Evolutionary conservation across 495 filamentous ascomycete genomes (phyloP).

Genomic region (Aspergillus asperescens): DNA sequence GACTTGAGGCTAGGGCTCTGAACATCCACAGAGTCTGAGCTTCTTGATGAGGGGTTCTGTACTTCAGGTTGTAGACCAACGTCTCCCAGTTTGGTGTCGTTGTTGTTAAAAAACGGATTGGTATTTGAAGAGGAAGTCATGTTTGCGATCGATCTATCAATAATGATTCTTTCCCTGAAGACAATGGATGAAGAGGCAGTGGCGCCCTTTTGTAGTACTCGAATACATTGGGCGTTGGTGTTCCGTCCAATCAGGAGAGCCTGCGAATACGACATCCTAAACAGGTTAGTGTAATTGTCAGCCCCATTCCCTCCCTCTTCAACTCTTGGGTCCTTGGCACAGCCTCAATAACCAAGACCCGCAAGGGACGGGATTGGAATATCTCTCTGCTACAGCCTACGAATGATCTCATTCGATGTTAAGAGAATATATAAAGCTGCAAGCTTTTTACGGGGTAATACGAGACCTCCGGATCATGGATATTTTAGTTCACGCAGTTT

Average conservation of each 20-base stretch:
- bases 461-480: no score
- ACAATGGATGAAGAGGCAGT: not conserved
- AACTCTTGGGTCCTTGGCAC: not conserved
- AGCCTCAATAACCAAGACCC: not conserved
- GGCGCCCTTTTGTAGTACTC: not conserved
- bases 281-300: not conserved
- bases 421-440: no score
- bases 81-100: not conserved
- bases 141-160: not conserved
- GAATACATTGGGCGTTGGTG: not conserved
- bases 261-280: slow-evolving; percentile 16
- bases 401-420: no score
- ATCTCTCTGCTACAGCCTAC: no score
- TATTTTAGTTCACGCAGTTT: no score
- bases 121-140: slow-evolving; percentile 2
- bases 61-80: not conserved
- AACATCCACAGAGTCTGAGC: not conserved
- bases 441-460: no score
- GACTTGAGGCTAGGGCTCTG: not conserved
- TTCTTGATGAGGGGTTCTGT: not conserved
- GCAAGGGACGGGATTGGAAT: no score
- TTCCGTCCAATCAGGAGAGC: slow-evolving; percentile 7
- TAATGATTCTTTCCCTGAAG: not conserved
- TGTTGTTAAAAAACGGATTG: not conserved
- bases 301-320: not conserved